These are phyloP conservation scores for Trametes cinnabarina DNA, from an alignment of 768 basidiomycete species.

Conservation along the genomic window DNA sequence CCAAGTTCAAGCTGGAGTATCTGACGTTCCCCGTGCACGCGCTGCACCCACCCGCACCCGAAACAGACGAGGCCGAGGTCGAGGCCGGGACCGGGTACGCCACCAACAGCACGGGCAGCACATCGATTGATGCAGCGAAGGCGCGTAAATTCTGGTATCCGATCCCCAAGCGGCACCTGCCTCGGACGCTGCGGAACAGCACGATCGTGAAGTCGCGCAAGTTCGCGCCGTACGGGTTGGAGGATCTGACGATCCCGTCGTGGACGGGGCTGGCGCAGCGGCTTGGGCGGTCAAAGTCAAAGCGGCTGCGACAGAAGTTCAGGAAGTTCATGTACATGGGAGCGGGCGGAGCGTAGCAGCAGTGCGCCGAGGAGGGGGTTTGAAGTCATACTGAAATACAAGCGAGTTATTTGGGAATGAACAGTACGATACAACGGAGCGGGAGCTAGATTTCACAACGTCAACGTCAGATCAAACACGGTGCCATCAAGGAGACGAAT, in stretches of 20 bases:
- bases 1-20: conserved; percentile 77
- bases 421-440: no score
- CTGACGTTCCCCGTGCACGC: conserved; percentile 52
- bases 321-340: conserved; percentile 73
- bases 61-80: conserved; percentile 16
- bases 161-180: conserved; percentile 56
- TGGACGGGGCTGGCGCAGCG: conserved; percentile 68
- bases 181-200: conserved; percentile 43
- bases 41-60: conserved; percentile 40
- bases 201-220: conserved; percentile 44
- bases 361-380: no score
- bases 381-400: no score
- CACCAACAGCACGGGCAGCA: not conserved
- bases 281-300: conserved; percentile 51
- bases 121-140: no score
- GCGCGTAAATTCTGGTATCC: conserved; percentile 41
- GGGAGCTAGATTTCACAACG: no score
- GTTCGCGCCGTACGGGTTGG: conserved; percentile 69
- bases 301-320: conserved; percentile 62
- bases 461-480: no score
- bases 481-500: no score
- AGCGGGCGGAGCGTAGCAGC: conserved; percentile 20
- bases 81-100: not conserved
- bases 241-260: conserved; percentile 73
- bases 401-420: no score